These are phyloP conservation scores for Fusarium sp. DNA, from an alignment of 2,329 filamentous ascomycete species.

Conservation along the genomic window DNA sequence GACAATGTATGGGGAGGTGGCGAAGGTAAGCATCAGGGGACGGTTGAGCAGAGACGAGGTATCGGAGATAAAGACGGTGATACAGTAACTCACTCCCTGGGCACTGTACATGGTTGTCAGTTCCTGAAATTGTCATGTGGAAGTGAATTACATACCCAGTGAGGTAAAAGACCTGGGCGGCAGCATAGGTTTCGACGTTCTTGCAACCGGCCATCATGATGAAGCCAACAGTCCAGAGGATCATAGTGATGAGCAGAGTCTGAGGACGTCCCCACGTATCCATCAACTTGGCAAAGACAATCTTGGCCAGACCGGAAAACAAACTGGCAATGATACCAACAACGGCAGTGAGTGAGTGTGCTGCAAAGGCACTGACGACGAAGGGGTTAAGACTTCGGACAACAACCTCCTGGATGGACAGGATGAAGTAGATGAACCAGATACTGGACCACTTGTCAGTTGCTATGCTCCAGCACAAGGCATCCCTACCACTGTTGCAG, in stretches of 20 bases:
- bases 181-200: slow-evolving; percentile 6
- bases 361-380: slow-evolving; percentile 58
- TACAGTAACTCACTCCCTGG: slow-evolving; percentile 57
- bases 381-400: slow-evolving; percentile 52
- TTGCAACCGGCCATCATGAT: slow-evolving; percentile 55
- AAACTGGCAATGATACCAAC: slow-evolving; percentile 62
- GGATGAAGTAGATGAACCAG: slow-evolving; percentile 59
- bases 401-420: slow-evolving; percentile 57
- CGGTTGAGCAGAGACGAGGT: slow-evolving; percentile 75
- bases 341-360: slow-evolving; percentile 63
- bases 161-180: slow-evolving; percentile 8
- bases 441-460: slow-evolving; percentile 41
- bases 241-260: slow-evolving; percentile 64
- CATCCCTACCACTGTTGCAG: background rate
- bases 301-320: slow-evolving; percentile 67
- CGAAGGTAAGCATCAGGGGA: slow-evolving; percentile 72
- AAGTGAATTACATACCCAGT: background rate
- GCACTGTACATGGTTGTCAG: slow-evolving; percentile 40
- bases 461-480: background rate
- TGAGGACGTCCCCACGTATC: slow-evolving; percentile 73
- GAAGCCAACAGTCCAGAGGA: slow-evolving; percentile 60
- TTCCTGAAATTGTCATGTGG: background rate
- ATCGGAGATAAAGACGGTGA: slow-evolving; percentile 74
- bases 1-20: slow-evolving; percentile 73
- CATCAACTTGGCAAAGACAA: slow-evolving; percentile 71